Conservation (phyloP, 2,329 filamentous ascomycete species). For the Chaetomium olivaceum region DNA sequence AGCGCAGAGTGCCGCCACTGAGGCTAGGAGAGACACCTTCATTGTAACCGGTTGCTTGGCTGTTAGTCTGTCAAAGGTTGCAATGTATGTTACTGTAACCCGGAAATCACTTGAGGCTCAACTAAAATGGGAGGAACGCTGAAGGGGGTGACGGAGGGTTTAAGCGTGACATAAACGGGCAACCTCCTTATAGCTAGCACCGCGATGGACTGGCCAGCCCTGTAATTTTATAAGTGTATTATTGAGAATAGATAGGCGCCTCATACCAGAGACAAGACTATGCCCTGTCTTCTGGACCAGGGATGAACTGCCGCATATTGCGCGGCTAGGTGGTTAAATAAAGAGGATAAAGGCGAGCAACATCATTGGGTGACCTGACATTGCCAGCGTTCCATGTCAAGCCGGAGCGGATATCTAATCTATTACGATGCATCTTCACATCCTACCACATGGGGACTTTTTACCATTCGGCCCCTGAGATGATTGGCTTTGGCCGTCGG, state of each 20-base stretch:
- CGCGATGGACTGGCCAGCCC: neutral
- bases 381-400: neutral
- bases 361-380: neutral
- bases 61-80: neutral
- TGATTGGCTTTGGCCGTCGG: neutral
- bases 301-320: constrained; percentile 29
- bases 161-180: no score
- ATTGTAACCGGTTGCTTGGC: neutral
- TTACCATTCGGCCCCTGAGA: neutral
- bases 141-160: neutral
- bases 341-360: constrained; percentile 11
- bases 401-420: neutral
- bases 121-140: neutral
- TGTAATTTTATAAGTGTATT: neutral
- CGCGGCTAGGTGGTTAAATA: constrained; percentile 26
- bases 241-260: neutral
- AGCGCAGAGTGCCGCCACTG: constrained; percentile 20
- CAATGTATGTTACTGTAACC: neutral
- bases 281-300: neutral
- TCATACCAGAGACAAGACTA: no score
- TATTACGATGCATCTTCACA: neutral
- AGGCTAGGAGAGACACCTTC: neutral
- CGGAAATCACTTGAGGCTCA: neutral
- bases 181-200: neutral
- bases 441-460: neutral